Conservation (phyloP, 2,329 filamentous ascomycete species). For the Diplodia intermedia region DNA sequence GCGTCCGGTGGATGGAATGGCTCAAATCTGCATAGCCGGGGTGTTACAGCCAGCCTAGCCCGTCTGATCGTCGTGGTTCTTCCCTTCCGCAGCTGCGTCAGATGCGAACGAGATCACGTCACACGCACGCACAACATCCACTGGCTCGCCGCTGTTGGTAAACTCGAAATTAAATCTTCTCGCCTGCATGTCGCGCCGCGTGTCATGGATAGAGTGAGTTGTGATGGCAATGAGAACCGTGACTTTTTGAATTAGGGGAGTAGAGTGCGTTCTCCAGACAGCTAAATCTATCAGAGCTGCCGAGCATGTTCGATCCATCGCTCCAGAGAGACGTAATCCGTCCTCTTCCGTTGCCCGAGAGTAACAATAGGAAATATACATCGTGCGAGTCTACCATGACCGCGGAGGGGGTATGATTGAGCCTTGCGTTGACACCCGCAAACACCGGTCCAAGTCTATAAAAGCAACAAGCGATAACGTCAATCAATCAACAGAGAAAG, state of each 20-base stretch:
- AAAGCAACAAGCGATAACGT: conserved; percentile 26
- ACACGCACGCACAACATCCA: conserved; percentile 22
- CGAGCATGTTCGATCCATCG: conserved; percentile 23
- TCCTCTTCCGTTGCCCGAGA: conserved; percentile 19
- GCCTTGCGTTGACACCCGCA: conserved; percentile 31
- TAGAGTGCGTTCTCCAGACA: conserved; percentile 28
- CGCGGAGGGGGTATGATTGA: conserved; percentile 32
- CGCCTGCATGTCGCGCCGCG: not conserved
- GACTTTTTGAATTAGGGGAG: conserved; percentile 29
- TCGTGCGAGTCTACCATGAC: conserved; percentile 32
- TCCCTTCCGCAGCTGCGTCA: conserved; percentile 19
- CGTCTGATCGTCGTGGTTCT: conserved; percentile 20
- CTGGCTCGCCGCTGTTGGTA: not conserved
- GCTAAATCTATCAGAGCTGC: conserved; percentile 22
- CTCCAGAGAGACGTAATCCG: conserved; percentile 12
- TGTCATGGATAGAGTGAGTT: no score
- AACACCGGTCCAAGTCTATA: conserved; percentile 32
- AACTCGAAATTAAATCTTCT: not conserved
- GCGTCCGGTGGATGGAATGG: conserved; percentile 16
- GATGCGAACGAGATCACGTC: conserved; percentile 27
- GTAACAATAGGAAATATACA: conserved; percentile 26
- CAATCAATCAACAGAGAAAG: conserved; percentile 29
- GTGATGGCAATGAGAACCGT: conserved; percentile 3
- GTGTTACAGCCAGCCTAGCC: conserved; percentile 21
- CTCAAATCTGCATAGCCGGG: conserved; percentile 16